Evolutionary conservation across 2,329 filamentous ascomycete genomes (phyloP), one percentile per base, ranked within the genome.

Genomic region (Neopestalotiopsis clavispora): DNA sequence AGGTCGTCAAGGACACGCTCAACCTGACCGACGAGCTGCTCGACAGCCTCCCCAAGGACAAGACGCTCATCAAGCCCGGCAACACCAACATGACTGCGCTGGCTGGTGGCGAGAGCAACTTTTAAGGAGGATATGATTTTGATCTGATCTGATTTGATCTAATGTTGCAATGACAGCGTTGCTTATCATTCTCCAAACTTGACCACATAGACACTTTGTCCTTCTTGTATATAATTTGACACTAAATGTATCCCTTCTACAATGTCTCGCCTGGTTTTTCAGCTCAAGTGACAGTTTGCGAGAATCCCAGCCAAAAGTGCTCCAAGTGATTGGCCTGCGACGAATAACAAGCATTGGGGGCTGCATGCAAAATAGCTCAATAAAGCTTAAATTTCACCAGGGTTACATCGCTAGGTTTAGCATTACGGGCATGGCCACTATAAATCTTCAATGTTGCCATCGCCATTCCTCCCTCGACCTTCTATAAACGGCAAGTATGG

Each of bases 1-100:
- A 89, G 77, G 84, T 89, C n/a, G 80, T 90, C 56, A 82, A 84
- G 69, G 88, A 90, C 73, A 89, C 87, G 0, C 75, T 90, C 68
- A 83, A 79, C 60, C 69, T 84, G 13, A 73, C 76, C 0, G 79
- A 83, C 42, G 73, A 72, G 1, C 70, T 83, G 2, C 71, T 84
- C 40, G 79, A 80, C 60, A 72, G 68, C 3, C 70, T 82, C 4
- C 82, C 83, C 1, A 80, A 77, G 72, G 77, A 82, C 32, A 85
- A 84, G 76, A 81, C 80, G 10, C 75, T 83, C 49, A 73, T 84
- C 40, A 83, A 83, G 73, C 74, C 76, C 6, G 83, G 82, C 0
- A 83, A 82, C 69, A 68, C 70, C 9, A 80, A 81, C 66, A 72
- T 82, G 72, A 79, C 78, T 9, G 78, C 77, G 20, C 60, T 76